Conservation (phyloP, 176 grass and related monocot species). For the Cenchrus purpureus region DNA sequence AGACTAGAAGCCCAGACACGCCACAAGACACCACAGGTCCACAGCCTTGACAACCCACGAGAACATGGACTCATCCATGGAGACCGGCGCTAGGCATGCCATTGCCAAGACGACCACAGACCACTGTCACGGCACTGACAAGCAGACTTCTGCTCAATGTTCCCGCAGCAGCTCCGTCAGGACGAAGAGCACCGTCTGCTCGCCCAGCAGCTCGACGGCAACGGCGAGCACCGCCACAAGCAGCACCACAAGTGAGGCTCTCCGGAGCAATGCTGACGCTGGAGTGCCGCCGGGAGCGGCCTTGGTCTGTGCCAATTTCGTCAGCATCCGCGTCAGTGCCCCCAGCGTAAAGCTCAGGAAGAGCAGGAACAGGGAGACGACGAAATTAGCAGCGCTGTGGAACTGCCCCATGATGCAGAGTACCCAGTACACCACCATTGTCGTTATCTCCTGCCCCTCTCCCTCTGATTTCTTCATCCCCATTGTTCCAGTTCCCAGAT, state of each 20-base stretch:
- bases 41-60: neutral
- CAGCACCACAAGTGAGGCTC: neutral
- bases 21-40: constrained; percentile 1
- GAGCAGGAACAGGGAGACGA: constrained; percentile 34
- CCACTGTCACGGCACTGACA: no score
- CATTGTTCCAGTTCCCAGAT: neutral
- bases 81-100: no score
- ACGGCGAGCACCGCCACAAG: neutral
- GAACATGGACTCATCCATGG: constrained; percentile 3
- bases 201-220: constrained; percentile 1
- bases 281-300: neutral
- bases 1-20: constrained; percentile 21
- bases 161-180: neutral
- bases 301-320: neutral
- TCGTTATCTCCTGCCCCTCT: neutral
- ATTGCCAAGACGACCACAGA: no score
- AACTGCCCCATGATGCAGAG: neutral
- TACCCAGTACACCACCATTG: neutral
- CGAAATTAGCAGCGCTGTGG: neutral
- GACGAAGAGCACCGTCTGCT: neutral
- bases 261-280: constrained; percentile 17
- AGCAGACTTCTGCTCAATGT: no score
- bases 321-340: constrained; percentile 21
- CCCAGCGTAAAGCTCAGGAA: constrained; percentile 33
- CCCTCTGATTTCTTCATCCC: neutral